These are phyloP conservation scores for Didymella arachidicola DNA, from an alignment of 2,329 filamentous ascomycete species.

Conservation along the genomic window DNA sequence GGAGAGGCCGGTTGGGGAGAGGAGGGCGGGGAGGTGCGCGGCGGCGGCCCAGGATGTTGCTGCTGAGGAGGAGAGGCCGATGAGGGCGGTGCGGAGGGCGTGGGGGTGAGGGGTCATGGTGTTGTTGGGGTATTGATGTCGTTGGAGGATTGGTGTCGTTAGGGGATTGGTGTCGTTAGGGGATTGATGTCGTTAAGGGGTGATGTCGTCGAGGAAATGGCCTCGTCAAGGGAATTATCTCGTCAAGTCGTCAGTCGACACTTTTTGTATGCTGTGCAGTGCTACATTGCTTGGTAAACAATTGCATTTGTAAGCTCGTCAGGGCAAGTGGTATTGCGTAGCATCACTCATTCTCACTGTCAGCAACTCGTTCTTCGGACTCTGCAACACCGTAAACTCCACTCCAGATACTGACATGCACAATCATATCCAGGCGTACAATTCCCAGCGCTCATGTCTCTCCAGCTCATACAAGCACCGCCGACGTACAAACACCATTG, in stretches of 20 bases:
- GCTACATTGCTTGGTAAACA: conserved; percentile 10
- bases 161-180: no score
- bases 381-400: not conserved
- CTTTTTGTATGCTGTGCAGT: not conserved
- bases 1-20: conserved; percentile 44
- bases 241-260: not conserved
- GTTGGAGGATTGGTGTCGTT: no score
- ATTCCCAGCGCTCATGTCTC: not conserved
- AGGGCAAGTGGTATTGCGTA: not conserved
- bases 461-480: not conserved
- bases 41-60: conserved; percentile 62
- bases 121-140: not conserved
- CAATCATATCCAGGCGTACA: not conserved
- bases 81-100: conserved; percentile 44
- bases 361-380: not conserved
- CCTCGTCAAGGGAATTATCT: no score
- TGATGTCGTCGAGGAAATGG: no score
- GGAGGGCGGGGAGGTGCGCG: conserved; percentile 68
- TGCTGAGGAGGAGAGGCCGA: conserved; percentile 64
- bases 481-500: not conserved
- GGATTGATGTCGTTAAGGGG: no score
- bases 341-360: conserved; percentile 1
- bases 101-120: conserved; percentile 2
- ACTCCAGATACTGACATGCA: not conserved
- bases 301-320: conserved; percentile 12